phyloP scores from a whole-genome alignment of 108 stramenopile genomes.

The Pseudonitzschia multiseries region DNA sequence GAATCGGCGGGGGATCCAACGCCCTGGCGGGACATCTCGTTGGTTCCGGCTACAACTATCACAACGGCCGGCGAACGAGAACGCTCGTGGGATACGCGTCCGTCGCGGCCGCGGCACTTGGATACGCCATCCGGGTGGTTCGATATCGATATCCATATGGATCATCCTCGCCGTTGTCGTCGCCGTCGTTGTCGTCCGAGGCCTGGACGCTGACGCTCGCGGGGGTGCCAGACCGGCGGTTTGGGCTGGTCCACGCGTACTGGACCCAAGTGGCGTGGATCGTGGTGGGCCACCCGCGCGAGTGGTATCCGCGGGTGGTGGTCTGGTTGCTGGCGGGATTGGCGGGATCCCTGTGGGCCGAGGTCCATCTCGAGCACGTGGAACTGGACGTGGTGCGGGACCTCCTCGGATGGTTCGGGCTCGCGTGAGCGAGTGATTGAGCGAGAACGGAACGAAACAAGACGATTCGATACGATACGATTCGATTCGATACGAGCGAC shows the following conservation, averaged over 20 bases:
- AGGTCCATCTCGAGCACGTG: conserved; percentile 30
- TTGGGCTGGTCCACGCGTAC: conserved; percentile 3
- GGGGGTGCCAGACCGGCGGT: background rate
- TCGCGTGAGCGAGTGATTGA: conserved; percentile 2
- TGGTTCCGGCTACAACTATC: too few species aligned
- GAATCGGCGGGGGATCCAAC: conserved; percentile 28
- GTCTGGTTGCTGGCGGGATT: conserved; percentile 31
- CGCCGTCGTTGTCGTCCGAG: background rate
- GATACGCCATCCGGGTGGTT: conserved; percentile 4
- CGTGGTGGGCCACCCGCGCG: background rate
- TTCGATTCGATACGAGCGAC: too few species aligned
- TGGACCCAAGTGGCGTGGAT: conserved; percentile 19
- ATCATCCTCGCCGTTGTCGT: too few species aligned
- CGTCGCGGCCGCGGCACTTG: conserved; percentile 26
- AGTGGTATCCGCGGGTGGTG: conserved; percentile 14
- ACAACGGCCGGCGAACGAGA: background rate
- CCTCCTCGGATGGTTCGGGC: conserved; percentile 16
- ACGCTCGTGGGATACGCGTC: conserved; percentile 19
- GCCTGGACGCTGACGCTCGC: background rate
- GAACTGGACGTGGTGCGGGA: background rate
- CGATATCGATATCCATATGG: too few species aligned
- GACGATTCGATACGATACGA: too few species aligned
- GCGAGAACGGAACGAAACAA: too few species aligned
- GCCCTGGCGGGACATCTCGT: conserved; percentile 8
- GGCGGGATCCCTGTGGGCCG: conserved; percentile 24